Evolutionary conservation across 306 rosid species (phyloP).

Genomic region (Spatholobus suberectus): DNA sequence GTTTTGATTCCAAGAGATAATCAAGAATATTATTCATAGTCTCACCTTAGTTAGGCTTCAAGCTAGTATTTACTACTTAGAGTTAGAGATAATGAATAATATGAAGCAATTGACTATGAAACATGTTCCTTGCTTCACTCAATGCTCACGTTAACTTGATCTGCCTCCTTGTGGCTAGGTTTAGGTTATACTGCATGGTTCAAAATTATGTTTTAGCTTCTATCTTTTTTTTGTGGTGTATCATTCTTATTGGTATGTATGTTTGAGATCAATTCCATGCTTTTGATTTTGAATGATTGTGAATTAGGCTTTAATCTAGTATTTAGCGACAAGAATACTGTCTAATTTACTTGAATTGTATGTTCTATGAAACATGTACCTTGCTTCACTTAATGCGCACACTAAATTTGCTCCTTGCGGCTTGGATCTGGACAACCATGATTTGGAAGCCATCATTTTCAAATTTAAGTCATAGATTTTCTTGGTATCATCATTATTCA

Average conservation of each 20-base stretch:
- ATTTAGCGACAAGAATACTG: background rate
- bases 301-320: background rate
- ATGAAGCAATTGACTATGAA: background rate
- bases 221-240: background rate
- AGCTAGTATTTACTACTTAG: no score
- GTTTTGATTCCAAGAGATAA: background rate
- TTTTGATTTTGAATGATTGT: background rate
- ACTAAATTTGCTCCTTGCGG: background rate
- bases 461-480: background rate
- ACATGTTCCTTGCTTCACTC: background rate
- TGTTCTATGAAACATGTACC: background rate
- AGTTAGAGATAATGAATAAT: background rate
- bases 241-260: background rate
- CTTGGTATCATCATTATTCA: slow-evolving; percentile 4
- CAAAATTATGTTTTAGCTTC: background rate
- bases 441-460: background rate
- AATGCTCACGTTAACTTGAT: background rate
- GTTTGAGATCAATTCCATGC: background rate
- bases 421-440: background rate
- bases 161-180: background rate
- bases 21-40: background rate
- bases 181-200: background rate
- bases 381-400: background rate
- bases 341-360: background rate
- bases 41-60: background rate